Conservation (phyloP, 2,329 filamentous ascomycete genomes). For the Acarospora socialis region DNA sequence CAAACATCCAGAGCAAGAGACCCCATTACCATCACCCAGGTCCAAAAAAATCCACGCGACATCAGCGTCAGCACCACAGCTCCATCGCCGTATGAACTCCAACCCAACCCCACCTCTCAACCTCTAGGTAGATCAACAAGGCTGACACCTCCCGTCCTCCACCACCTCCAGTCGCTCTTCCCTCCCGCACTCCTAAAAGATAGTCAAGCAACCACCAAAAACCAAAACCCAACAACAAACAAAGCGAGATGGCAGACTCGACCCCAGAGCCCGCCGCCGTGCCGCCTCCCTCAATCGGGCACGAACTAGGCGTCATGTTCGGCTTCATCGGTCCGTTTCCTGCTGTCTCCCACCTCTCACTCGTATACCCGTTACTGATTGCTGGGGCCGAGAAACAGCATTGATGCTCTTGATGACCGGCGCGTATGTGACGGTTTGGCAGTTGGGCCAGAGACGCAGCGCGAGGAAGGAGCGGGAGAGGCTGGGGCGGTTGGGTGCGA, state of each 20-base stretch:
- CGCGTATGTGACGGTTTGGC: not conserved
- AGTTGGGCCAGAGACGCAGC: constrained; percentile 6
- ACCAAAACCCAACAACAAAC: too few relatives aligned
- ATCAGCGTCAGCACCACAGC: too few relatives aligned
- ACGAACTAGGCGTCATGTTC: constrained; percentile 27
- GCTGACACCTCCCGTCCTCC: not conserved
- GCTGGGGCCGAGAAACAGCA: constrained; percentile 4
- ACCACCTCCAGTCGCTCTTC: not conserved
- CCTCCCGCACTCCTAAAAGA: not conserved
- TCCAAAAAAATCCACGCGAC: too few relatives aligned
- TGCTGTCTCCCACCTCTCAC: not conserved
- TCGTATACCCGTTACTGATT: not conserved
- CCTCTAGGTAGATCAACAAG: not conserved
- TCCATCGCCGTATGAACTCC: too few relatives aligned
- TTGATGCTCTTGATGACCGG: not conserved
- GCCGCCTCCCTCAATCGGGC: constrained; percentile 20
- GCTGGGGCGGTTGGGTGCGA: constrained; percentile 2
- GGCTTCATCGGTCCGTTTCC: constrained; percentile 22
- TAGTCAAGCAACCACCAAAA: constrained; percentile 1
- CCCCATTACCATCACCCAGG: too few relatives aligned
- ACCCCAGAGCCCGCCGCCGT: constrained; percentile 14
- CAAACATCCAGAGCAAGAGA: too few relatives aligned
- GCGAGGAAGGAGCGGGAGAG: not conserved
- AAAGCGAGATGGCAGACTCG: too few relatives aligned
- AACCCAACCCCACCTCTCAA: not conserved